These are phyloP conservation scores for Pseudogymnoascus sp. DNA, from an alignment of 2,329 filamentous ascomycete species.

Conservation along the genomic window DNA sequence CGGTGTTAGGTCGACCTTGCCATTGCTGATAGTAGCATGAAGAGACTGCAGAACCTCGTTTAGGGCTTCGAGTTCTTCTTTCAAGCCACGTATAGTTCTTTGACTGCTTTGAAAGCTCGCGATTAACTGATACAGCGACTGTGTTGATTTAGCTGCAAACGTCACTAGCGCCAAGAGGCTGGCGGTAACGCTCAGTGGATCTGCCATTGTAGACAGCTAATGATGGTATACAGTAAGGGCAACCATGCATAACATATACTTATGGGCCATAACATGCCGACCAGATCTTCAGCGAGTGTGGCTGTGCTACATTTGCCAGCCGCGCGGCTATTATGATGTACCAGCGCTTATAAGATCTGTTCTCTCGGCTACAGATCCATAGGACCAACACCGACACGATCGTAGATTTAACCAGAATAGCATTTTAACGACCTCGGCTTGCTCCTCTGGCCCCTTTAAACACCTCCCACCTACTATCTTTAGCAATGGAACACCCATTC, in stretches of 20 bases:
- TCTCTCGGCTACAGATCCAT: background rate
- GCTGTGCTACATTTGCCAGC: background rate
- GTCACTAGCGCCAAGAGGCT: background rate
- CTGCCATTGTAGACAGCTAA: background rate
- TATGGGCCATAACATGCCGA: background rate
- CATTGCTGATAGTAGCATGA: background rate
- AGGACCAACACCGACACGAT: background rate
- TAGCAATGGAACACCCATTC: background rate
- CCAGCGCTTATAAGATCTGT: background rate
- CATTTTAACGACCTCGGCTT: background rate
- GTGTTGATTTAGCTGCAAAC: background rate
- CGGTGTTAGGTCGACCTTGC: background rate
- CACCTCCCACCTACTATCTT: background rate
- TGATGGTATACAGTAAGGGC: background rate
- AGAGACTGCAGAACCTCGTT: background rate
- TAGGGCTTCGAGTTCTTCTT: background rate
- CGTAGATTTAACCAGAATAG: background rate
- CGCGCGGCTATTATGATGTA: background rate
- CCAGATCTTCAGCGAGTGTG: background rate
- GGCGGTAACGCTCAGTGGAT: background rate
- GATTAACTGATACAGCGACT: background rate
- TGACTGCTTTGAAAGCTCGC: background rate
- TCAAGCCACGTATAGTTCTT: background rate
- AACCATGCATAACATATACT: background rate
- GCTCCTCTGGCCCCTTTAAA: background rate